Conservation (phyloP, 139 green algal genomes). For the Tetraselmis striata region DNA sequence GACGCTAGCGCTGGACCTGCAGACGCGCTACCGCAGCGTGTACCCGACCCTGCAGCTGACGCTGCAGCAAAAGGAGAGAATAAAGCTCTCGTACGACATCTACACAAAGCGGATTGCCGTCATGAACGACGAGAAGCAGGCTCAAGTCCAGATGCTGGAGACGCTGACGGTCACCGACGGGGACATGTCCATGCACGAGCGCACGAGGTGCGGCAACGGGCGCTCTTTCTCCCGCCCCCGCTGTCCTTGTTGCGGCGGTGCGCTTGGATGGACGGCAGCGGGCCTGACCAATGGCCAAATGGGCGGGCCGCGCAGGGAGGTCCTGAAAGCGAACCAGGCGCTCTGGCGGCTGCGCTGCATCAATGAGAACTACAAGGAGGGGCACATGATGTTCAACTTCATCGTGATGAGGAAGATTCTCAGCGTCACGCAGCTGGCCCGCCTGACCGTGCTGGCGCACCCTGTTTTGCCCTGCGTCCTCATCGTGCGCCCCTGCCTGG, state of each 20-base stretch:
- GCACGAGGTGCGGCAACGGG: neutral
- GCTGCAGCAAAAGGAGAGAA: neutral
- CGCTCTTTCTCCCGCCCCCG: too few species aligned
- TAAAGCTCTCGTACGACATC: neutral
- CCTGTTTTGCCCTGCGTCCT: neutral
- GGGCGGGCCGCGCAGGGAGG: too few species aligned
- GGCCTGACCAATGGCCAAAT: too few species aligned
- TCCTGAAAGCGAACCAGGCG: neutral
- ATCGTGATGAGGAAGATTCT: neutral
- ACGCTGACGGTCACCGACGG: neutral
- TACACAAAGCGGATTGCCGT: neutral
- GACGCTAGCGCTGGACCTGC: neutral
- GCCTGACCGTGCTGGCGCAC: neutral
- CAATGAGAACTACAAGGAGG: neutral
- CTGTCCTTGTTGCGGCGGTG: too few species aligned
- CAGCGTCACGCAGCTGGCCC: neutral
- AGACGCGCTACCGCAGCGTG: neutral
- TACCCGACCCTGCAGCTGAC: neutral
- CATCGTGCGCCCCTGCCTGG: neutral
- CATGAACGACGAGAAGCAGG: neutral
- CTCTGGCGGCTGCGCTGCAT: neutral
- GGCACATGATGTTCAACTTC: neutral
- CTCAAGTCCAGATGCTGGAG: neutral
- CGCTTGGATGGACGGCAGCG: too few species aligned
- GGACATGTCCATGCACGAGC: neutral